Evolutionary conservation across 2,329 filamentous ascomycete species (phyloP), one percentile per base, ranked within the genome.

Genomic region (Orbilia javanica): DNA sequence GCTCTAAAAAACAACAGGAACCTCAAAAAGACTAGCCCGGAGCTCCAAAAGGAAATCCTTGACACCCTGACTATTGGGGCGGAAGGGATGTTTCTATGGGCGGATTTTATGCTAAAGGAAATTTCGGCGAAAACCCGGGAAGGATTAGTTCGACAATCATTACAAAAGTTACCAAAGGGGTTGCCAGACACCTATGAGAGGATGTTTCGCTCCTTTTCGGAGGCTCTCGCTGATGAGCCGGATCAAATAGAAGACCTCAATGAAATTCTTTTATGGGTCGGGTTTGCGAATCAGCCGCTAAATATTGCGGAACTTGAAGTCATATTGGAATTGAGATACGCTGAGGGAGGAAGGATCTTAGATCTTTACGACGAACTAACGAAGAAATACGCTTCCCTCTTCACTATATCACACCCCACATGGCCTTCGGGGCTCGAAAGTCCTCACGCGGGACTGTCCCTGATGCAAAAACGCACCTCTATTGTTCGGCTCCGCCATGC

Each of bases 21-120:
- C 13, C 36, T 64, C 1, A 44, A 46, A 34, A 44, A 31, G 20
- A 34, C 20, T 18, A 62, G 55, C 55, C 4, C 18, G 31, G 31
- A 25, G 18, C 55, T 62, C 8, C 36, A n/a, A 20, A 3, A n/a
- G 5, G 65, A 69, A 29, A 50, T 69, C 18, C 31, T 60, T 34
- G 18, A 18, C 8, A 22, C 27, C 13, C n/a, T 60, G 11, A 60
- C 52, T 1, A 13, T 31, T 3, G 15, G 20, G 8, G 64, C 46
- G 0, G 39, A 68, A 11, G 64, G 64, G 6, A 68, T 68, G 64
- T 68, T 68, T 36, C 34, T 68, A 7, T 68, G 64, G 64, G 34
- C 55, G 11, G 64, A 53, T 20, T 25, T 53, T 6, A 46, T 46
- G 18, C 15, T 69, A 4, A 69, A 69, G 31, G 65, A 69, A 50